Evolutionary conservation across 768 basidiomycete genomes (phyloP).

Genomic region (Leccinum subtestaceum): DNA sequence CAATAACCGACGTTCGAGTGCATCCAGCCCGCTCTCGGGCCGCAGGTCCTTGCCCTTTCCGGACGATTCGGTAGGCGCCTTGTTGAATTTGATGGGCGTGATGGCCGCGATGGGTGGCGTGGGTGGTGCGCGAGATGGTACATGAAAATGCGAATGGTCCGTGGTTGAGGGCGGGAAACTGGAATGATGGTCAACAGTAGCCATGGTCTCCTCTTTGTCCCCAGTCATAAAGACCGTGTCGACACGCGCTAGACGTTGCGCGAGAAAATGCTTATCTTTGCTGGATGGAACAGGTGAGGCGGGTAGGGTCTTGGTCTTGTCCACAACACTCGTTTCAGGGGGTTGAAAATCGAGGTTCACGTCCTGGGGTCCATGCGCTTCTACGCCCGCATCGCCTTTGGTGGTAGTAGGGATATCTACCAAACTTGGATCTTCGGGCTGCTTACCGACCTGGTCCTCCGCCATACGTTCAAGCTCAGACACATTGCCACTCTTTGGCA

Average conservation of each 20-base stretch:
- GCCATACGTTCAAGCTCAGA: slow-evolving; percentile 73
- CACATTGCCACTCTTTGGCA: slow-evolving; percentile 44
- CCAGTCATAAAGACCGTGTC: slow-evolving; percentile 32
- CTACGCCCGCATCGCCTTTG: slow-evolving; percentile 22
- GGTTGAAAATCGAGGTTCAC: slow-evolving; percentile 12
- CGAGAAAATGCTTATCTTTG: slow-evolving; percentile 26
- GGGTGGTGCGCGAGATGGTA: slow-evolving; percentile 37
- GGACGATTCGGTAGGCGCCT: slow-evolving; percentile 30
- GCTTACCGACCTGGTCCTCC: slow-evolving; percentile 49
- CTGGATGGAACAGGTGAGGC: slow-evolving; percentile 52
- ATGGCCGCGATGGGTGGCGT: slow-evolving; percentile 51
- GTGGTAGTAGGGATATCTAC: slow-evolving; percentile 12
- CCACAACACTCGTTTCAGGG: slow-evolving; percentile 3
- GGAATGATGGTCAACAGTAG: not conserved
- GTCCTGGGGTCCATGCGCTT: slow-evolving; percentile 18
- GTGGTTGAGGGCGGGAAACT: slow-evolving; percentile 12
- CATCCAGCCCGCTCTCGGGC: slow-evolving; percentile 63
- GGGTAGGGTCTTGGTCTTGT: slow-evolving; percentile 59
- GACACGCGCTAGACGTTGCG: slow-evolving; percentile 21
- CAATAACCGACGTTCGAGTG: slow-evolving; percentile 63
- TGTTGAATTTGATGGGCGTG: slow-evolving; percentile 34
- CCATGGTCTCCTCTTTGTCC: slow-evolving; percentile 3
- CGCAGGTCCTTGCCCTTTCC: slow-evolving; percentile 20
- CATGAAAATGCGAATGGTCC: slow-evolving; percentile 5
- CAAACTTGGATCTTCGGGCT: slow-evolving; percentile 26